phyloP scores from a whole-genome alignment of 805 yeast genomes.

The Wickerhamiella shivajii region DNA sequence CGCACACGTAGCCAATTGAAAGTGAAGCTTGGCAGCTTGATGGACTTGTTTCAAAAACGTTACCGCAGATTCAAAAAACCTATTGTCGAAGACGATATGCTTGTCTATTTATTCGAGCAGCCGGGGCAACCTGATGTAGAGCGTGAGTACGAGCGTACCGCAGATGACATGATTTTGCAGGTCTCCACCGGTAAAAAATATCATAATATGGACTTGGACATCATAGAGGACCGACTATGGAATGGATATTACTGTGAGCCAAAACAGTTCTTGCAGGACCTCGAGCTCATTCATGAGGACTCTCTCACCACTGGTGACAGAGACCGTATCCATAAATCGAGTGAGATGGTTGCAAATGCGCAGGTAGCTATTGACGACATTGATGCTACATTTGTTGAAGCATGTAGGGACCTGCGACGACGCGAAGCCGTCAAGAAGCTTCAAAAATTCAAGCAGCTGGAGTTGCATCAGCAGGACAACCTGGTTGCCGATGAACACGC shows the following conservation, averaged over 20 bases:
- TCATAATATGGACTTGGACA: constrained; percentile 84
- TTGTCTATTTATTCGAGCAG: constrained; percentile 63
- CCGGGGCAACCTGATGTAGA: constrained; percentile 16
- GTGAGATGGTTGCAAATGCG: constrained; percentile 93
- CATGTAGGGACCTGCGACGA: constrained; percentile 49
- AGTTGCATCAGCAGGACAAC: constrained; percentile 8
- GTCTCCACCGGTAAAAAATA: constrained; percentile 55
- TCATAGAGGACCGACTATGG: constrained; percentile 91
- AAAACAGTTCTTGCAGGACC: constrained; percentile 70
- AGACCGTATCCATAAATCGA: constrained; percentile 65
- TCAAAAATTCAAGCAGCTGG: constrained; percentile 14
- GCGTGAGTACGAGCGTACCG: constrained; percentile 28
- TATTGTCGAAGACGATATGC: constrained; percentile 57
- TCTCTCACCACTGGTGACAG: constrained; percentile 63
- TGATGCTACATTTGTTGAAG: constrained; percentile 52
- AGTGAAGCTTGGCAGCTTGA: constrained; percentile 68
- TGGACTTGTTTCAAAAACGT: constrained; percentile 78
- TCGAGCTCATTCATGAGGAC: constrained; percentile 72
- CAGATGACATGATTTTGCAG: constrained; percentile 70
- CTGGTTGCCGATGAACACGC: constrained; percentile 1
- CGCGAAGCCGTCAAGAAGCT: constrained; percentile 17
- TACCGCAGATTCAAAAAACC: constrained; percentile 89
- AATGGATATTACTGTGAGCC: constrained; percentile 93
- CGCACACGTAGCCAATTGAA: constrained; percentile 72
- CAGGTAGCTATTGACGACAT: constrained; percentile 92